Base-by-base conservation (phyloP, 2,329 filamentous ascomycete species). In the Colletotrichum endophyticum region DNA sequence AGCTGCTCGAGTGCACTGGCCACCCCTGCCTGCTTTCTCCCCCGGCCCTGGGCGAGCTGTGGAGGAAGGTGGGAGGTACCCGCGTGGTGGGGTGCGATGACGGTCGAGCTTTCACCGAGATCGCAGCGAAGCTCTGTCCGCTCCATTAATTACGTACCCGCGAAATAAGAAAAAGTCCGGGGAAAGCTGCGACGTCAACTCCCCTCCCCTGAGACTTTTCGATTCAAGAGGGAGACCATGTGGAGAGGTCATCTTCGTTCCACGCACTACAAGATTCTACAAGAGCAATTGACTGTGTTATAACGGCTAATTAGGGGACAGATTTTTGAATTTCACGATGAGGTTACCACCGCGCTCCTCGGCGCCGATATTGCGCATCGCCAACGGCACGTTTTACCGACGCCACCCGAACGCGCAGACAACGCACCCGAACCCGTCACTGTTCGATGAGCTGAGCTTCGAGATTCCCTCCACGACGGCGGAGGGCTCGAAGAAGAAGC, bases 341-440 rank as follows among this genome's bases (percentile, higher is more conserved):
- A 49, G 74, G 71, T 34, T 70, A 34, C 72, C 72, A 27, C 61
- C 63, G 19, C 66, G 75, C 28, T 72, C 72, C 19, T 67, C 70
- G 87, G 84, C 83, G 27, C 93, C 94, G 56, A 89, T 96, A 75
- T 91, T 98, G 78, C 89, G 89, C 80, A 96, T 98, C 81, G 83
- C 90, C 81, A 93, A 96, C 86, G 96, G 91, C 84, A 96, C 95
- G 1, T 98, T 98, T 85, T 98, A 96, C 86, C 92, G 93, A 56
- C 90, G 93, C 66, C 93, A 96, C 83, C 95, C 95, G 15, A 89
- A 86, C 66, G 72, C 63, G 56, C 81, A 85, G 22, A 83, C 87
- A 53, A 82, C 85, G 49, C 84, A 88, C 76, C 85, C 88, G 22
- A 96, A 97, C 82, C 93, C 92, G 27, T 88, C 95, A 7, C 87